phyloP scores from a whole-genome alignment of 805 yeast genomes.

The Suhomyces faveliae region DNA sequence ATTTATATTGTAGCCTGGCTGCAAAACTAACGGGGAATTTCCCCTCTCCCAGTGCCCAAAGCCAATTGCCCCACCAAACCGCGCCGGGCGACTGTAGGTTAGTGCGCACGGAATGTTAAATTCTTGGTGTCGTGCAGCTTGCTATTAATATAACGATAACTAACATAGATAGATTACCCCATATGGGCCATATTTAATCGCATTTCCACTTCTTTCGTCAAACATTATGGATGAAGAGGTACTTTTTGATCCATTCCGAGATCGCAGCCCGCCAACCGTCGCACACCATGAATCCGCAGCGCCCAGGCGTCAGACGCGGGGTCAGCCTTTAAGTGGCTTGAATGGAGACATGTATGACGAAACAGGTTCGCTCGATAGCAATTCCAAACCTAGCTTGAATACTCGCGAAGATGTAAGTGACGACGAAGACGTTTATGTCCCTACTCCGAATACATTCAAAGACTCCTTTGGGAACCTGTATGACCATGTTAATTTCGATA shows the following conservation, averaged over 20 bases:
- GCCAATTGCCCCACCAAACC: not conserved
- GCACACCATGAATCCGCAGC: not conserved
- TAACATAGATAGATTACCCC: not conserved
- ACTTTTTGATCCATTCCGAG: not conserved
- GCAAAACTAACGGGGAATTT: not conserved
- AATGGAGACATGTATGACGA: not conserved
- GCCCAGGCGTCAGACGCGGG: not conserved
- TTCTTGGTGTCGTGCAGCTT: constrained; percentile 1
- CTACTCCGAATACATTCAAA: not conserved
- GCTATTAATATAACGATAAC: not conserved
- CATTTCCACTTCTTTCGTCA: not conserved
- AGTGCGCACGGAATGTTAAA: not conserved
- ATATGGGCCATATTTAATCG: not conserved
- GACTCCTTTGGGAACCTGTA: constrained; percentile 38
- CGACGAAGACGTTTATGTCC: constrained; percentile 3
- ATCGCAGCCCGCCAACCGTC: not conserved
- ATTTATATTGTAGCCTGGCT: not conserved
- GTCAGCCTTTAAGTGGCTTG: not conserved
- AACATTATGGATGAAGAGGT: not conserved
- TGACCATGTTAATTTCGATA: constrained; percentile 37
- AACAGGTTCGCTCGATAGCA: constrained; percentile 2
- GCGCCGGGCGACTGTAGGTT: not conserved
- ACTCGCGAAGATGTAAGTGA: constrained; percentile 1
- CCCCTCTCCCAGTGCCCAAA: not conserved
- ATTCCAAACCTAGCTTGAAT: constrained; percentile 2